Evolutionary conservation across 495 filamentous ascomycete species (phyloP), one percentile per base, ranked within the genome.

Genomic region (Thermothielavioides terrestris): DNA sequence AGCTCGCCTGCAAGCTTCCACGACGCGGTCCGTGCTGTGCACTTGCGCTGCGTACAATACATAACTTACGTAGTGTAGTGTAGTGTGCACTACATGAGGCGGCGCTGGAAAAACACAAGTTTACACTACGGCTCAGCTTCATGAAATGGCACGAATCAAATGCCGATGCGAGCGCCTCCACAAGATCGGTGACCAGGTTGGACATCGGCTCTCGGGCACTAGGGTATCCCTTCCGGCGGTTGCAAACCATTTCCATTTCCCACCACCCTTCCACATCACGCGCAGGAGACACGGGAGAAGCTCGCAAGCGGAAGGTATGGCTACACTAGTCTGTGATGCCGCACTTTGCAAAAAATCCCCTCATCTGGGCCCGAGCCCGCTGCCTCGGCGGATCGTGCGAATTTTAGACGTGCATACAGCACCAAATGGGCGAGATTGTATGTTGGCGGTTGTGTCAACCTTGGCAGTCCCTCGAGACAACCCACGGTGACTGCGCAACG

Each of bases 391-490:
- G 18, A 25, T 0, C 3, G 36, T 50, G 30, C 39, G 17, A 1
- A 39, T 50, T 31, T 50, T 21, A 50, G 47, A 50, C 47, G 36
- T 50, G 31, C 47, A 42, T 42, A 31, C 38, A 50, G 31, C n/a
- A n/a, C n/a, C n/a, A n/a, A n/a, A n/a, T n/a, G 36, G 47, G 27
- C 31, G 38, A 49, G 38, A 50, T 50, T 41, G 28, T 34, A 14
- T 34, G 31, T 9, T 14, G 31, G 31, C 27, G 27, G 10, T 34
- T 14, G 31, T 34, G 31, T 34, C 11, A 30, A 30, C 27, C 27
- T 30, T 11, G 11, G 27, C 27, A 5, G 11, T 30, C 27, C 27
- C 27, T 6, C n/a, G n/a, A n/a, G n/a, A n/a, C n/a, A n/a, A n/a
- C n/a, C n/a, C n/a, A n/a, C n/a, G n/a, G n/a, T n/a, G n/a, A n/a